A percentile compares a stretch with the other conserved stretches of the same genome.
These are phyloP conservation scores for Zygoascus biomembranicola DNA, from an alignment of 805 yeast genomes.

Conservation along the genomic window DNA sequence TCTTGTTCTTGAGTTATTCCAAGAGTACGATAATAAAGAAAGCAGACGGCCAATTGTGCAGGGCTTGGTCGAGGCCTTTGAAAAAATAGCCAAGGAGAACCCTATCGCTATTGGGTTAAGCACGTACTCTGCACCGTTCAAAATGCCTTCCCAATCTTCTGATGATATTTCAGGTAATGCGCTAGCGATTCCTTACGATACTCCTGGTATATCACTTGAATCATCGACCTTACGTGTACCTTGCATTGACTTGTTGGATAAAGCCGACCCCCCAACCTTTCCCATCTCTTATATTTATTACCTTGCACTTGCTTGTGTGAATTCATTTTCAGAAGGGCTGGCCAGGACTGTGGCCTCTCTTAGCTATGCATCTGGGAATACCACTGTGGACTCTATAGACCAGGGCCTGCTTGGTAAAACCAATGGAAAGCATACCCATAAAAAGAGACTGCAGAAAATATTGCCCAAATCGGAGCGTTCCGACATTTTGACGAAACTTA, in stretches of 20 bases:
- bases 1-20: conserved; percentile 44
- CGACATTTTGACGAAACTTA: conserved; percentile 10
- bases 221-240: conserved; percentile 43
- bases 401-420: neutral
- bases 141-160: conserved; percentile 7
- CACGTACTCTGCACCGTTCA: conserved; percentile 9
- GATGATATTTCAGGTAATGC: neutral
- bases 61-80: conserved; percentile 43
- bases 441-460: neutral
- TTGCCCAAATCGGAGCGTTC: neutral
- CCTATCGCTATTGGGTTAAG: conserved; percentile 27
- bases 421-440: neutral
- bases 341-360: conserved; percentile 32
- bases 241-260: conserved; percentile 72
- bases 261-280: conserved; percentile 61
- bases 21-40: conserved; percentile 50
- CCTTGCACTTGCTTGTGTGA: conserved; percentile 47
- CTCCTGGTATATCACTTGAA: conserved; percentile 11
- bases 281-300: conserved; percentile 56
- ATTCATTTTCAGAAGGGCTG: conserved; percentile 59
- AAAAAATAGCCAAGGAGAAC: conserved; percentile 30
- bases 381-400: neutral
- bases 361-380: neutral
- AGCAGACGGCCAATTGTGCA: conserved; percentile 53
- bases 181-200: neutral